Evolutionary conservation across 176 grass and related monocot species (phyloP).

Genomic region (Oryza officinalis): DNA sequence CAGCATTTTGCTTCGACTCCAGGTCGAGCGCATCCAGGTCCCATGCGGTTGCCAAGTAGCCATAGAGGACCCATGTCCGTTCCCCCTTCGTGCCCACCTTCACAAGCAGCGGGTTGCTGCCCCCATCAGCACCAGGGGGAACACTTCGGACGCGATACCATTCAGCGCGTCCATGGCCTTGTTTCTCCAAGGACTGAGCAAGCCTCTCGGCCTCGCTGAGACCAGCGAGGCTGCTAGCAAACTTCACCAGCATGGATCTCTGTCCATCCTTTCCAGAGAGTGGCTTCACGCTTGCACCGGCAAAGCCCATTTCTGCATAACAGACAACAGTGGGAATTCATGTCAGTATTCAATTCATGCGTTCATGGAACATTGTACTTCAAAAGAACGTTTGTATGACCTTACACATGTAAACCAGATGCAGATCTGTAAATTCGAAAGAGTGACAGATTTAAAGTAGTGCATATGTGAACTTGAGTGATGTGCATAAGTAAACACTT

Average conservation of each 20-base stretch:
- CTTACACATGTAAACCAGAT: background rate
- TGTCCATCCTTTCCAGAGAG: constrained; percentile 76
- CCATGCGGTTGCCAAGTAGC: constrained; percentile 76
- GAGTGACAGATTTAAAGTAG: background rate
- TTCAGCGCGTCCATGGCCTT: constrained; percentile 54
- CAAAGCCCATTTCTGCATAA: constrained; percentile 76
- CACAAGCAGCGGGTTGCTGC: constrained; percentile 54
- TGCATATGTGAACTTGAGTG: background rate
- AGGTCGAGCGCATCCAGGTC: constrained; percentile 70
- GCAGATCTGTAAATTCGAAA: background rate
- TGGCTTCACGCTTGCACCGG: constrained; percentile 47
- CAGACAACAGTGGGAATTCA: background rate
- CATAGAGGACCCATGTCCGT: constrained; percentile 70
- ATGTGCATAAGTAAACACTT: background rate
- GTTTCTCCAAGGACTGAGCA: constrained; percentile 55
- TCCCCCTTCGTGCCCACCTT: constrained; percentile 62
- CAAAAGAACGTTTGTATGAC: background rate
- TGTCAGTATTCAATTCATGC: background rate
- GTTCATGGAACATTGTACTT: background rate
- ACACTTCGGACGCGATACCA: constrained; percentile 41
- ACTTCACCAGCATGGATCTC: constrained; percentile 64
- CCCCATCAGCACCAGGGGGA: constrained; percentile 25
- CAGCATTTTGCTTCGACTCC: constrained; percentile 53
- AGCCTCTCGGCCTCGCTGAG: constrained; percentile 69
- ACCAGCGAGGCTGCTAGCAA: constrained; percentile 57